phyloP scores from a whole-genome alignment of 768 basidiomycete genomes.

The Pisolithus marmoratus region DNA sequence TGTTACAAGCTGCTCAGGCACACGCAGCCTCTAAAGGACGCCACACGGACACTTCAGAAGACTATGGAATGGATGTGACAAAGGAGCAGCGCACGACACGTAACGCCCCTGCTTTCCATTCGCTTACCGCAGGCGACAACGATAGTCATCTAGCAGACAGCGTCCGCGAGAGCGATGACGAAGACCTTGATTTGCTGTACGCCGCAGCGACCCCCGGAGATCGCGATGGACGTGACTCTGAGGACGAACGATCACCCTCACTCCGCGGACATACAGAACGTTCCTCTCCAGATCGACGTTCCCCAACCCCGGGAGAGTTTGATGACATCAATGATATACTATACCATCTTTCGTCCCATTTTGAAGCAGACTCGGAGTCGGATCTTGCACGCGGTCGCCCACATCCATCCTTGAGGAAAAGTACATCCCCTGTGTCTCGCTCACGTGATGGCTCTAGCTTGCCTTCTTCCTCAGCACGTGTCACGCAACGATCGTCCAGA shows the following conservation, averaged over 20 bases:
- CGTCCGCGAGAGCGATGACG: constrained; percentile 33
- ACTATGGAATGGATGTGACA: constrained; percentile 40
- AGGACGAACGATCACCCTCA: constrained; percentile 31
- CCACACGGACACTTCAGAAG: constrained; percentile 41
- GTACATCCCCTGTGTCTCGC: constrained; percentile 27
- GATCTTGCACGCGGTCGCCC: constrained; percentile 34
- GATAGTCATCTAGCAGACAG: constrained; percentile 17
- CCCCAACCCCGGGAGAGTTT: constrained; percentile 53
- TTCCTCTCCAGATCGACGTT: constrained; percentile 38
- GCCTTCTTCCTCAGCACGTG: constrained; percentile 14
- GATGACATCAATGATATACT: constrained; percentile 74
- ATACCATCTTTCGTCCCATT: constrained; percentile 64
- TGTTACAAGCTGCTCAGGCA: constrained; percentile 72
- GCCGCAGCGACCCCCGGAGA: constrained; percentile 30
- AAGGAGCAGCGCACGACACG: constrained; percentile 52
- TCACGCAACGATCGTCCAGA: constrained; percentile 33
- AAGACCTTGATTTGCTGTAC: constrained; percentile 53
- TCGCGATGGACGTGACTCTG: constrained; percentile 14
- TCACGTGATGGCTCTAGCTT: constrained; percentile 19
- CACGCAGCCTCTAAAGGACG: constrained; percentile 47
- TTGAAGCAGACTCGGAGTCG: constrained; percentile 51
- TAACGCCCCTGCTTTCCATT: constrained; percentile 74
- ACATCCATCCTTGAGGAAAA: constrained; percentile 31
- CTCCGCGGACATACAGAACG: constrained; percentile 17
- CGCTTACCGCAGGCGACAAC: constrained; percentile 51